Evolutionary conservation across 2,329 filamentous ascomycete species (phyloP), one percentile per base, ranked within the genome.

Genomic region (Rutstroemia sp.): DNA sequence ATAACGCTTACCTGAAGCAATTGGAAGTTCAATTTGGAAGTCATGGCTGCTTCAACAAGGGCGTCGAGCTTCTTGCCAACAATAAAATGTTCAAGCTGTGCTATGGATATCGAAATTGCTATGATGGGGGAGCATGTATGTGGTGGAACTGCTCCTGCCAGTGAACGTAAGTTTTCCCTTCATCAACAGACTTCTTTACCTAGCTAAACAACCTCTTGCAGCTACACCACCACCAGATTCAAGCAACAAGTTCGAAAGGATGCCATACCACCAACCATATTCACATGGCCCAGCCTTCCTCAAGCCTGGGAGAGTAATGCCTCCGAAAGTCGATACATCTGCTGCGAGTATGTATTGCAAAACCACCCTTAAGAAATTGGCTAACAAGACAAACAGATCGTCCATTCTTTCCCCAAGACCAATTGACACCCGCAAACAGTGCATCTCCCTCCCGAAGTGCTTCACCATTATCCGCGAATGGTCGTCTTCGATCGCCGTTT

Each of bases 121-220:
- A 77, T 85, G 71, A 88, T 96, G 86, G 90, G 89, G 60, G 90
- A 95, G 60, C 91, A 96, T 75, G 71, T 89, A 59, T 96, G 91
- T 71, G 71, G 71, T 47, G 74, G 71, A 58, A 59, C 71, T 60
- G 63, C 68, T 56, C 68, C 73, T 59, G 68, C 75, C 72, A 73
- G 74, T 66, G 78, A 79, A 66, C 70, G 80, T 69, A 59, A 63
- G 67, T 60, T 52, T 25, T 30, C 42, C 25, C 14, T 23, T 10
- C 37, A 9, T 9, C 16, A 19, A 8, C 5, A 16, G 21, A 48
- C 14, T 9, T 30, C 12, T 30, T 42, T 5, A 30, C 10, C 14
- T 41, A 5, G 30, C 16, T 60, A 42, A 62, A 49, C 57, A 54
- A 60, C 37, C 23, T 46, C 8, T 34, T 49, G 4, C 52, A 70